These are phyloP conservation scores for Stemphylium lycopersici DNA, from an alignment of 2,329 filamentous ascomycete genomes.

Conservation along the genomic window DNA sequence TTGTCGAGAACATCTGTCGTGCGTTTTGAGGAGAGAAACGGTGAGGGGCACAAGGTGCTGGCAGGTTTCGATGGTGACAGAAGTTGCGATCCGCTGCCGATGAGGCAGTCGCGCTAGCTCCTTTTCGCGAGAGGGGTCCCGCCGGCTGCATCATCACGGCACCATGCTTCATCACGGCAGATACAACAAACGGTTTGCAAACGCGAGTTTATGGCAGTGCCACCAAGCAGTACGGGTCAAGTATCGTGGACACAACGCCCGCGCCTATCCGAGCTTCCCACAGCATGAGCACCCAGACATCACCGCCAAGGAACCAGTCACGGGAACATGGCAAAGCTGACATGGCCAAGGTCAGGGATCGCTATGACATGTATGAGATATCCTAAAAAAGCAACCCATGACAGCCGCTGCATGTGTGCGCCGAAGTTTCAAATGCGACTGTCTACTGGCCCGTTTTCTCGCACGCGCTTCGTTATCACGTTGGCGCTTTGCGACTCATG, in stretches of 20 bases:
- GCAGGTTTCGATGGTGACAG: conserved; percentile 29
- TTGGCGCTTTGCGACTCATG: background rate
- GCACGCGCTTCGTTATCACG: background rate
- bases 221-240: too few relatives aligned
- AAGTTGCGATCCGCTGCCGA: conserved; percentile 27
- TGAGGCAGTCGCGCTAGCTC: conserved; percentile 24
- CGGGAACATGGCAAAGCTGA: background rate
- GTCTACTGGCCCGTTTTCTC: background rate
- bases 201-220: too few relatives aligned
- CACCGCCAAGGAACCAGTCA: background rate
- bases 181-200: background rate
- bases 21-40: conserved; percentile 12
- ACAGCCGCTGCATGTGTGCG: background rate
- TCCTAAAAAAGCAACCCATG: background rate
- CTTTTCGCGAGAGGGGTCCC: conserved; percentile 24
- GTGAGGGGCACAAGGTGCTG: conserved; percentile 31
- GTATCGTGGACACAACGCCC: too few relatives aligned
- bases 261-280: too few relatives aligned
- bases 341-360: background rate
- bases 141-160: conserved; percentile 11
- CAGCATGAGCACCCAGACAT: background rate
- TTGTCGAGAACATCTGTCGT: conserved; percentile 1
- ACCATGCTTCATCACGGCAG: conserved; percentile 6
- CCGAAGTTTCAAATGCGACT: background rate
- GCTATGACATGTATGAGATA: background rate